Evolutionary conservation across 306 rosid species (phyloP), one percentile per base, ranked within the genome.

Genomic region (Vigna mungo): DNA sequence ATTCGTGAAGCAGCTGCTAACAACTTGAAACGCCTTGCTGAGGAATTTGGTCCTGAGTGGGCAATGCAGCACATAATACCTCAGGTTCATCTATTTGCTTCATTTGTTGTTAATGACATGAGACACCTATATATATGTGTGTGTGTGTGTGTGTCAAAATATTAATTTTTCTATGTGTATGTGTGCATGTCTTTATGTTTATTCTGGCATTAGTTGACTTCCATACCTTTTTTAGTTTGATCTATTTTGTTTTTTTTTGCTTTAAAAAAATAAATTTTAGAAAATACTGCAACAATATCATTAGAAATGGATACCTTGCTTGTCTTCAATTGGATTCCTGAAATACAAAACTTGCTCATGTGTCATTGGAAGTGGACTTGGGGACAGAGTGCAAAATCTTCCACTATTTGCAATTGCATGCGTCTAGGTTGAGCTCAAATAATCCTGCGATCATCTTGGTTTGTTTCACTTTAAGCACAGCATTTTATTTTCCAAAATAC

Each of bases 1-100:
- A 95, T 95, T 82, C 98, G 98, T 68, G 98, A 95, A 80, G 98
- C 97, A 65, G 98, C 97, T 84, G 96, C 98, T 74, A 92, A 90
- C 84, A 95, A 95, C 81, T 82, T 95, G 89, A 95, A 95, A 87
- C 97, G 97, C 37, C 98, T 95, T 62, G 98, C 98, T 21, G 98
- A 95, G 85, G 98, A 95, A 76, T 95, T 95, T 82, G 96, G 98
- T 74, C 97, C 98, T 41, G 97, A 90, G 60, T 95, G 98, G 98
- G 97, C 98, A 65, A 95, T 95, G 97, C 97, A 92, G 87, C 96
- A 95, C 74, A 95, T 95, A 78, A 66, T 95, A 72, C 97, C 96
- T 21, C 97, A 95, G 98, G 97, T 92, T 81, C 55, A 48, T 71
- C 79, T 61, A n/a, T 78, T 60, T 27, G 58, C 39, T 72, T 68